Base-by-base conservation (phyloP, 2,329 filamentous ascomycete species). In the Diaporthe australafricana region DNA sequence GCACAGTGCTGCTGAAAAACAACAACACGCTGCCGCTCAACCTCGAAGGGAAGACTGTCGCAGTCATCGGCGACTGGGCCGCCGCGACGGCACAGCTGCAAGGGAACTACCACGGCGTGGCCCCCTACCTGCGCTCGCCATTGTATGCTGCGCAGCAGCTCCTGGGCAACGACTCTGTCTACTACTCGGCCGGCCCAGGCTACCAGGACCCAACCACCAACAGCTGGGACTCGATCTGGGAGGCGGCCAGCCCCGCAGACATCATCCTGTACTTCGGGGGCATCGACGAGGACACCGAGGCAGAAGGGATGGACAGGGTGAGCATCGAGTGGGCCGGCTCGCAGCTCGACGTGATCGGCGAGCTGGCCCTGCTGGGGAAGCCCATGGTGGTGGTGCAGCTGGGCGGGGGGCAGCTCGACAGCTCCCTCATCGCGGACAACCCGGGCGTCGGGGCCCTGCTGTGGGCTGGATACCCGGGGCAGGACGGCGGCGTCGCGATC, bases 381-480 rank as follows among this genome's bases (percentile, higher is more conserved):
- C 87, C 87, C 0, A 79, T 87, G 45, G 76, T 88, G 0, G 84
- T 90, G 0, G 78, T 88, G 3, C 83, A 87, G 73, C 82, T 89
- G 80, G 87, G 87, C 27, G 83, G 79, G 30, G 81, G 81, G 1
- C 83, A 86, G 74, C 72, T 90, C 25, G 89, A 91, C 76, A 84
- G 84, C 70, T 82, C 84, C 0, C 82, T 87, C 3, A 76, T 91
- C 4, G 77, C 86, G 7, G 79, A 78, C 5, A 85, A 88, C 68
- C 74, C 79, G 1, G 85, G 85, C 69, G 83, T 91, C 70, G 84
- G 82, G 35, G 83, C 87, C 0, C 77, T 91, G 0, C 75, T 91
- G 0, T 91, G 89, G 89, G 87, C 82, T 0, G 87, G 88, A 0
- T 91, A 89, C 70, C 89, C 89, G 0, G 89, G 89, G 1, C 89